Evolutionary conservation across 2,329 filamentous ascomycete genomes (phyloP).

Genomic region (Metarhizium guizhouense): DNA sequence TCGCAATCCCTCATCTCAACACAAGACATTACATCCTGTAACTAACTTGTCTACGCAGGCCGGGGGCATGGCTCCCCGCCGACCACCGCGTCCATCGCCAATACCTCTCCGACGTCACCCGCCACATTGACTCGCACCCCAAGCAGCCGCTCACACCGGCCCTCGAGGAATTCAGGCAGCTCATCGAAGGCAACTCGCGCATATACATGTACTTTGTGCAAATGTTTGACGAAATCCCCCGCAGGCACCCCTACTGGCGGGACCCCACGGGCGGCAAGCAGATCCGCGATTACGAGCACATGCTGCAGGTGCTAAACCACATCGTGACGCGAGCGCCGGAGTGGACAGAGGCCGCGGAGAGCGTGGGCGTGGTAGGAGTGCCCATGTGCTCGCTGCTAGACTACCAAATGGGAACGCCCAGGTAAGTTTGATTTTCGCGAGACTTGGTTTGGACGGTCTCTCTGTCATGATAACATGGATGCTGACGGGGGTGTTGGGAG

Average conservation of each 20-base stretch:
- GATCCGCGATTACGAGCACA: conserved; percentile 56
- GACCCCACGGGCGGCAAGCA: conserved; percentile 55
- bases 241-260: conserved; percentile 46
- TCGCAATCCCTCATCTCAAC: no score
- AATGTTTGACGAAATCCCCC: conserved; percentile 62
- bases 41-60: conserved; percentile 20
- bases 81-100: conserved; percentile 53
- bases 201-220: conserved; percentile 57
- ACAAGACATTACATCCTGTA: not conserved
- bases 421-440: conserved; percentile 18
- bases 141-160: conserved; percentile 43
- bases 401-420: conserved; percentile 47
- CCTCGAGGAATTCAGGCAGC: conserved; percentile 52
- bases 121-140: conserved; percentile 42
- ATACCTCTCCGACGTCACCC: conserved; percentile 50
- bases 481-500: not conserved
- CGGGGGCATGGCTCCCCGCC: conserved; percentile 53
- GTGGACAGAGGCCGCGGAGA: conserved; percentile 43
- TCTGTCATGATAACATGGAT: not conserved
- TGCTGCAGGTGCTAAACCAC: conserved; percentile 59
- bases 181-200: conserved; percentile 56
- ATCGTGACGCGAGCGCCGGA: conserved; percentile 40
- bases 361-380: conserved; percentile 44
- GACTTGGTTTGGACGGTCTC: no score
- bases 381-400: conserved; percentile 45